Evolutionary conservation across 192 early-diverging fungal genomes (phyloP), one percentile per base, ranked within the genome.

Genomic region (Entomortierella chlamydospora): DNA sequence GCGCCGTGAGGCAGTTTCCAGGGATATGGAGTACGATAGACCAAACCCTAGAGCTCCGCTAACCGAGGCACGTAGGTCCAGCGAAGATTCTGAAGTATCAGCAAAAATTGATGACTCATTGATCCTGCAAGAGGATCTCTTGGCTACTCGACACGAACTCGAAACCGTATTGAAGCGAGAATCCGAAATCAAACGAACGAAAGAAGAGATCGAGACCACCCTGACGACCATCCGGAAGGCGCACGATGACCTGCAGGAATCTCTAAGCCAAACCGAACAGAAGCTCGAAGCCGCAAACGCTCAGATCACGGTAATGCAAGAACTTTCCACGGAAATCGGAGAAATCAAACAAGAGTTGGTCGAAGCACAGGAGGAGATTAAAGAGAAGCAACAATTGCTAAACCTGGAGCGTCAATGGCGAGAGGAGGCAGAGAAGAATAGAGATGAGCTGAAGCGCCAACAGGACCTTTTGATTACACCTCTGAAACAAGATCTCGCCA

Each of bases 321-420:
- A 65, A 13, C n/a, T 73, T 12, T 43, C 55, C 6, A n/a, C 33
- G 0, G 49, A 26, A 22, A 15, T 73, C 0, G 56, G 45, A 2
- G 28, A 57, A 12, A 23, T 28, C 31, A 65, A 60, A 26, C 54
- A 65, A 55, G 62, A 64, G 2, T 39, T 73, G 49, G 49, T 65
- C 20, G 71, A 73, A 10, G 33, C 57, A 18, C 71, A 58, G 25
- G 71, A 73, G 39, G 71, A 73, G 28, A 39, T 73, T 5, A 26
- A 73, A 22, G 71, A 73, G 18, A 64, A 60, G 57, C 55, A 73
- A 28, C 61, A 47, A 15, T 28, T 73, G 12, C 28, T 73, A 28
- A 57, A 73, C 30, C 29, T 73, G 28, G 71, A 73, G 29, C 54
- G 71, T 18, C 30, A 37, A 4, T 73, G 71, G 71, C 42, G 71